Percentiles rank a stretch among this genome's conserved stretches.
Conservation (phyloP, 1,139 yeast species). For the Geotrichum armillariae region DNA sequence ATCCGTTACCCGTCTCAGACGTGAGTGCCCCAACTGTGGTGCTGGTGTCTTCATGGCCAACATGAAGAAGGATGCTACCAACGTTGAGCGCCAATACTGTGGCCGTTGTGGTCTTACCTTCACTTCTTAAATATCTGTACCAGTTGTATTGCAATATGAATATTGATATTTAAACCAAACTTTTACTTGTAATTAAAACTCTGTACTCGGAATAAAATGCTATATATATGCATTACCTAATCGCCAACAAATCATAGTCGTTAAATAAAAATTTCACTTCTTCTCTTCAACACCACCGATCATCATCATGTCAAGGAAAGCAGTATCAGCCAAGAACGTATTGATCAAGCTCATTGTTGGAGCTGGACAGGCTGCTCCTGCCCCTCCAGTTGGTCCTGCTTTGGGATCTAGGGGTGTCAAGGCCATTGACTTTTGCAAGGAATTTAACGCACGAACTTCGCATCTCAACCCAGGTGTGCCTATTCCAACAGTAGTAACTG, state of each 20-base stretch:
- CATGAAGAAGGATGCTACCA: constrained; percentile 95
- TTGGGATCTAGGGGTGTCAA: constrained; percentile 98
- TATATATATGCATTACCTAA: too few species aligned
- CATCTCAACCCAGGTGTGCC: constrained; percentile 83
- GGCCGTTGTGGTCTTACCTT: constrained; percentile 99
- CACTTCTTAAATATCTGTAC: constrained; percentile 26
- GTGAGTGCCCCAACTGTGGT: constrained; percentile 98
- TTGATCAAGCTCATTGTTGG: constrained; percentile 89
- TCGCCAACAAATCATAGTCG: too few species aligned
- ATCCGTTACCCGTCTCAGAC: constrained; percentile 97
- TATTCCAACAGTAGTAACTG: constrained; percentile 79
- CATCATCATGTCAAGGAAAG: constrained; percentile 20
- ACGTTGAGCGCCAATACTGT: constrained; percentile 98
- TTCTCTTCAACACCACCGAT: background rate
- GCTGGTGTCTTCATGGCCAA: constrained; percentile 99
- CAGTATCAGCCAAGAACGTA: constrained; percentile 41
- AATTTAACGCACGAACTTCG: constrained; percentile 96
- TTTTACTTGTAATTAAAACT: background rate
- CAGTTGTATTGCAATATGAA: background rate
- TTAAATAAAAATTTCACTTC: background rate
- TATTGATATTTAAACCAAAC: background rate
- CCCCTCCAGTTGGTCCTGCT: constrained; percentile 99
- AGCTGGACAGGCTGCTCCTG: constrained; percentile 99
- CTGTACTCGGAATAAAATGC: too few species aligned
- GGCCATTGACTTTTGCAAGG: constrained; percentile 98